Evolutionary conservation across 1,139 yeast species (phyloP), one percentile per base, ranked within the genome.

Genomic region (Pichia sp.): DNA sequence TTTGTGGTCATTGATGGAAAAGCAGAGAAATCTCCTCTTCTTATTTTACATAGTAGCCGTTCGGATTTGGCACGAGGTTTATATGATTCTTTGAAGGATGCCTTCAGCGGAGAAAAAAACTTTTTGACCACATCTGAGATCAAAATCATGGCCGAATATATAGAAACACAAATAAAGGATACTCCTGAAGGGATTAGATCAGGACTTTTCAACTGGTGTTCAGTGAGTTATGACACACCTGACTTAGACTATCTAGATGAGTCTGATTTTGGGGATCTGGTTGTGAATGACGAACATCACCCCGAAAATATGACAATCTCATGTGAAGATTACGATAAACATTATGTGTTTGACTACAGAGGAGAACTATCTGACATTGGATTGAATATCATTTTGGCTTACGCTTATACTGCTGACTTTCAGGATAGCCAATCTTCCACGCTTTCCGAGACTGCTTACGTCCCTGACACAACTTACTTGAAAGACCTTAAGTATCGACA

Each of bases 181-280:
- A 79, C 83, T 0, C 85, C 86, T 0, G 84, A 81, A 62, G 75
- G 71, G 58, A 72, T 80, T 10, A 60, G 71, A 7, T 70, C 79
- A 0, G 73, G 78, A 2, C 55, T 78, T 14, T 72, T 76, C 72
- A 65, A 67, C 49, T 79, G 80, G 74, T 82, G 85, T 63, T 71
- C 68, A 49, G 80, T 82, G 2, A 67, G 69, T 51, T 79, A 77
- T 44, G 7, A 16, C 14, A 4, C 12, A 38, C 16, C 48, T 0
- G 31, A 43, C 12, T 45, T 52, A 9, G 16, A 20, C 8, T 46
- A 60, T 58, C 29, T 31, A 27, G 47, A 48, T 20, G 33, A 20
- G 55, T 31, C 46, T 14, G 48, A 48, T 27, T 40, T 20, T 24
- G 46, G 30, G n/a, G 30, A 51, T 10, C 41, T 41, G 20, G 29